Percentiles rank a stretch among this genome's conserved stretches.
Conservation (phyloP, 805 yeast species). For the Kodamaea restingae region DNA sequence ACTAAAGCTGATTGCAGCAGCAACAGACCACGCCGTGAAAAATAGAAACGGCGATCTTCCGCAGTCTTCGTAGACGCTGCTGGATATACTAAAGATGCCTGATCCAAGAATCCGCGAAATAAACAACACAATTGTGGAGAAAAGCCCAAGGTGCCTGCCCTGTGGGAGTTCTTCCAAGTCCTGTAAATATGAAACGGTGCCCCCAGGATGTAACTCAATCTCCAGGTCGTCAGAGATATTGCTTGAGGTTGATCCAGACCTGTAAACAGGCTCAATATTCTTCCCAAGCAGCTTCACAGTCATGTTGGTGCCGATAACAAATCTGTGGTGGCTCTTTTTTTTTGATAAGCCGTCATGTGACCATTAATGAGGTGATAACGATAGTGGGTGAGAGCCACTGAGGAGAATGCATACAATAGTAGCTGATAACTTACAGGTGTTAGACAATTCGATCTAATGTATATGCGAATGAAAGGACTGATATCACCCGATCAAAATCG, state of each 20-base stretch:
- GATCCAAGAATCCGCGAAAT: constrained; percentile 72
- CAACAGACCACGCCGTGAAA: constrained; percentile 58
- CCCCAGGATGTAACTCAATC: neutral
- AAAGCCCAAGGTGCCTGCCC: constrained; percentile 70
- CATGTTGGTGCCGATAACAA: constrained; percentile 9
- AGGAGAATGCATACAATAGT: no score
- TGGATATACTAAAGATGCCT: constrained; percentile 72
- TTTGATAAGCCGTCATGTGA: constrained; percentile 3
- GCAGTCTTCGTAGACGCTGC: constrained; percentile 59
- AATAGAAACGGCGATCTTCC: constrained; percentile 65
- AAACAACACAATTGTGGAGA: constrained; percentile 59
- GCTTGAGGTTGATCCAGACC: neutral
- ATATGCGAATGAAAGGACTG: no score
- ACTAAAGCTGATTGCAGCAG: constrained; percentile 59
- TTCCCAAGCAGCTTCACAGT: neutral
- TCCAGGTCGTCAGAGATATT: neutral
- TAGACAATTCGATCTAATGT: no score
- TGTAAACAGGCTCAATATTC: neutral
- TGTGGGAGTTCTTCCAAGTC: constrained; percentile 57
- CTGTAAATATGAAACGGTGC: constrained; percentile 19
- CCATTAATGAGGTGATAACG: neutral
- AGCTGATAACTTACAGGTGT: no score
- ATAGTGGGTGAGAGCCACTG: neutral
- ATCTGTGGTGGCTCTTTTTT: constrained; percentile 4
- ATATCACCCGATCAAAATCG: no score